phyloP scores from a whole-genome alignment of 352 stramenopile genomes.

The Globisporangium emineosum region DNA sequence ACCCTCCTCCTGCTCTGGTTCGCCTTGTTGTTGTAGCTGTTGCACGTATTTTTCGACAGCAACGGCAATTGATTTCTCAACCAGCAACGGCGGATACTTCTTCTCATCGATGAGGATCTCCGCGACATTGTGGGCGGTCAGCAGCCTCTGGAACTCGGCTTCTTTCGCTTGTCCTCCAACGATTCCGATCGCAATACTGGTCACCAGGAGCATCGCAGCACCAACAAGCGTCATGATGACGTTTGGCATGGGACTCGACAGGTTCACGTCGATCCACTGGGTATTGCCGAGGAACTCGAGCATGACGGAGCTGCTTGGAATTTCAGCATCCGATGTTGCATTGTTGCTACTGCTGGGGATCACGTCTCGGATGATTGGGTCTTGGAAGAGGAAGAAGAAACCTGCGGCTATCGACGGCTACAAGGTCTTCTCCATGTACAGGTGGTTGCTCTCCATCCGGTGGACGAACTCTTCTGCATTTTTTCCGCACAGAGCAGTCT shows the following conservation, averaged over 20 bases:
- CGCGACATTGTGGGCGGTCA: neutral
- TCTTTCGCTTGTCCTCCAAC: neutral
- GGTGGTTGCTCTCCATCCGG: constrained; percentile 24
- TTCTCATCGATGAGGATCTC: constrained; percentile 10
- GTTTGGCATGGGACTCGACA: constrained; percentile 7
- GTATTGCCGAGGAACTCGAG: constrained; percentile 4
- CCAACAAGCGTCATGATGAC: neutral
- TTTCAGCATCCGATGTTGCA: no score
- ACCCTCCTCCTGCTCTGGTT: neutral
- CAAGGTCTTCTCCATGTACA: constrained; percentile 35
- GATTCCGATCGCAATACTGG: neutral
- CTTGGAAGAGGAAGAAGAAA: constrained; percentile 35
- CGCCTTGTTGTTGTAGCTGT: neutral
- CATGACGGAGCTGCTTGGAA: neutral
- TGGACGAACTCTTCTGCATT: neutral
- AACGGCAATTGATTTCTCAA: neutral
- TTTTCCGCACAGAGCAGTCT: neutral
- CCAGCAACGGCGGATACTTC: constrained; percentile 9
- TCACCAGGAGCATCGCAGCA: neutral
- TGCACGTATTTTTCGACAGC: neutral
- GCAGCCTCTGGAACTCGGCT: neutral
- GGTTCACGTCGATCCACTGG: constrained; percentile 6
- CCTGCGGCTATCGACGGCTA: constrained; percentile 29
- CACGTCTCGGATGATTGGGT: constrained; percentile 14
- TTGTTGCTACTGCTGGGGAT: neutral